Percentiles rank a stretch among this genome's conserved stretches.
phyloP scores from a whole-genome alignment of 2,329 filamentous ascomycete genomes.

The Lizonia empirigonia region DNA sequence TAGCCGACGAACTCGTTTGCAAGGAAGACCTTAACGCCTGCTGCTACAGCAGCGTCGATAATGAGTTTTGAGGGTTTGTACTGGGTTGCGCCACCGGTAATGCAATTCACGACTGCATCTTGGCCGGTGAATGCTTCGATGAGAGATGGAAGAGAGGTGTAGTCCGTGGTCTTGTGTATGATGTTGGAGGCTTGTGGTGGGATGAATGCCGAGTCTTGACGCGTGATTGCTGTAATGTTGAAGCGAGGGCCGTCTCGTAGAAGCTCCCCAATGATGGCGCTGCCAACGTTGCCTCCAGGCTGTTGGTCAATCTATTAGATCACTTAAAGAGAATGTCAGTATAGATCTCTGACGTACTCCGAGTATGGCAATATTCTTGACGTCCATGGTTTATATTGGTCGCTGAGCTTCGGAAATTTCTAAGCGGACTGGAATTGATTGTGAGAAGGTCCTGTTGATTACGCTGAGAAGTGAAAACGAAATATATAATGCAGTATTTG shows the following conservation, averaged over 20 bases:
- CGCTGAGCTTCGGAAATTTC: background rate
- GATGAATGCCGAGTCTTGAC: conserved; percentile 28
- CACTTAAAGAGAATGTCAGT: background rate
- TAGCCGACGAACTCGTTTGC: conserved; percentile 44
- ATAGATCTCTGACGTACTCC: conserved; percentile 31
- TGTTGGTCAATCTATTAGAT: conserved; percentile 14
- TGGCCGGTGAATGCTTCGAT: conserved; percentile 56
- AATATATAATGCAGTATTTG: background rate
- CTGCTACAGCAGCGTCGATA: conserved; percentile 43
- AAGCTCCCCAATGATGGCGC: conserved; percentile 37
- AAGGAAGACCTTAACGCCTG: conserved; percentile 43
- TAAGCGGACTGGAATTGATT: too few relatives aligned
- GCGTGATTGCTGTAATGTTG: conserved; percentile 40
- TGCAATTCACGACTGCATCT: conserved; percentile 60
- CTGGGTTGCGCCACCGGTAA: conserved; percentile 53
- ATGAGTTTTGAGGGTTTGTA: conserved; percentile 52
- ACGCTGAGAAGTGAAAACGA: background rate
- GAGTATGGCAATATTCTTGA: conserved; percentile 45
- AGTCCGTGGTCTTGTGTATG: conserved; percentile 31
- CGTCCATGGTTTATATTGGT: conserved; percentile 37
- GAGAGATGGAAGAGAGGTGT: conserved; percentile 32
- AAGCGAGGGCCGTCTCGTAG: conserved; percentile 26
- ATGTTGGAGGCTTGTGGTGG: conserved; percentile 24
- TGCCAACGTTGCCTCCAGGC: conserved; percentile 44
- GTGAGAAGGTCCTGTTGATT: background rate